Base-by-base conservation (phyloP, 2,329 filamentous ascomycete species). In the Cadophora malorum region DNA sequence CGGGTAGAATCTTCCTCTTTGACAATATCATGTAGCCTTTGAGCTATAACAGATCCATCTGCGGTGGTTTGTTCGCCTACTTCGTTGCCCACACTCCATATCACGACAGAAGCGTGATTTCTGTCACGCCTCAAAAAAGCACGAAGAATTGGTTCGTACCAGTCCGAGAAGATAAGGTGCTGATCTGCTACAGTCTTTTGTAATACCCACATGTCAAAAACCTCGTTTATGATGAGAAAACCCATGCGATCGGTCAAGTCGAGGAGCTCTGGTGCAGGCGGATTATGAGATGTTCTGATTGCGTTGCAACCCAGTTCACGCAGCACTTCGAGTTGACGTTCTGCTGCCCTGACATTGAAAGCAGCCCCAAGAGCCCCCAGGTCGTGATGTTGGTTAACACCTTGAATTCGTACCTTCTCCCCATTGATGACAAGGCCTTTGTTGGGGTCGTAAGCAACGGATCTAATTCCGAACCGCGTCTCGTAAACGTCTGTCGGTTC, bases 81-180 rank as follows among this genome's bases (percentile, higher is more conserved):
- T 74, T 87, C 85, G 73, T 88, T 88, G 3, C 85, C 85, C 61
- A 83, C 80, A 68, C 83, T 84, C 85, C 85, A 86, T 0, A 79
- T 78, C 33, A 85, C 77, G 25, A 87, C 77, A 0, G 84, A 86
- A 3, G 85, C 81, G 72, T 86, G 84, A 71, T 87, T 87, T 21
- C 84, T 79, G 74, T 87, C 85, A 8, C 85, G 81, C 4, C 84
- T 80, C n/a, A 87, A 71, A 66, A 86, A 83, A 0, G 81, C 71
- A 0, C 85, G 81, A 5, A 86, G 78, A 65, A 86, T 84, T 0
- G 83, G 78, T 76, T 87, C 84, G 67, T 83, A 79, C 85, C 85
- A 87, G 59, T 86, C 84, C 0, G 76, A 35, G 66, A 85, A 87
- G 68, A 86, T 81, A 19, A 83, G 72, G 69, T 85, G 82, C 71